Evolutionary conservation across 768 basidiomycete species (phyloP).

Genomic region (Boletus vinaceobasis): DNA sequence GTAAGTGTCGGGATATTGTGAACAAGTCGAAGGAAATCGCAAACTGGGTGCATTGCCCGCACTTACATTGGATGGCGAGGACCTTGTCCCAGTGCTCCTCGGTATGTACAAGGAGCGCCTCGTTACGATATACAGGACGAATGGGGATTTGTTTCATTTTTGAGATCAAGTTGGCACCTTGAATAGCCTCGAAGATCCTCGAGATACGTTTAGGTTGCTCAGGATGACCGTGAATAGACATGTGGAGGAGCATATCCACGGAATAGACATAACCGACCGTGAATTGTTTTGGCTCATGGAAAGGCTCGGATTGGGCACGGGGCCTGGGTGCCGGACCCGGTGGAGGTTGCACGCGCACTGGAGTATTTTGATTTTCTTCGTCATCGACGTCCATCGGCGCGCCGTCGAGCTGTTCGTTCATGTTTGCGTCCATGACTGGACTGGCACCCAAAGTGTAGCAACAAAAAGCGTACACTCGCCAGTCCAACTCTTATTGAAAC

Average conservation of each 20-base stretch:
- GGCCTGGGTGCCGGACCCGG: constrained; percentile 15
- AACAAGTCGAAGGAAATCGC: constrained; percentile 2
- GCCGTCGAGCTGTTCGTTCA: constrained; percentile 21
- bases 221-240: constrained; percentile 66
- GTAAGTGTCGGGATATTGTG: constrained; percentile 10
- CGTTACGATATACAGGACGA: constrained; percentile 67
- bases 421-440: constrained; percentile 3
- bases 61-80: constrained; percentile 75
- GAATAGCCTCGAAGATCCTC: constrained; percentile 65
- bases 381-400: constrained; percentile 30
- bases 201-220: constrained; percentile 76
- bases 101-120: constrained; percentile 86
- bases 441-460: not conserved
- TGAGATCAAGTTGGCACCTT: constrained; percentile 52
- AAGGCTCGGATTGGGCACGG: constrained; percentile 33
- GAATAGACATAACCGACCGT: constrained; percentile 86
- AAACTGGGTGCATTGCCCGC: not conserved
- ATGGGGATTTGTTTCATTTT: constrained; percentile 80
- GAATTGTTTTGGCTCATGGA: constrained; percentile 19
- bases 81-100: constrained; percentile 93
- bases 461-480: constrained; percentile 5
- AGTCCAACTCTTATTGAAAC: constrained; percentile 15
- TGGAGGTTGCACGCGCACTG: constrained; percentile 10
- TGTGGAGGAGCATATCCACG: constrained; percentile 81
- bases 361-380: constrained; percentile 6